Evolutionary conservation across 2,329 filamentous ascomycete species (phyloP).

Genomic region (Ascosphaera aggregata): DNA sequence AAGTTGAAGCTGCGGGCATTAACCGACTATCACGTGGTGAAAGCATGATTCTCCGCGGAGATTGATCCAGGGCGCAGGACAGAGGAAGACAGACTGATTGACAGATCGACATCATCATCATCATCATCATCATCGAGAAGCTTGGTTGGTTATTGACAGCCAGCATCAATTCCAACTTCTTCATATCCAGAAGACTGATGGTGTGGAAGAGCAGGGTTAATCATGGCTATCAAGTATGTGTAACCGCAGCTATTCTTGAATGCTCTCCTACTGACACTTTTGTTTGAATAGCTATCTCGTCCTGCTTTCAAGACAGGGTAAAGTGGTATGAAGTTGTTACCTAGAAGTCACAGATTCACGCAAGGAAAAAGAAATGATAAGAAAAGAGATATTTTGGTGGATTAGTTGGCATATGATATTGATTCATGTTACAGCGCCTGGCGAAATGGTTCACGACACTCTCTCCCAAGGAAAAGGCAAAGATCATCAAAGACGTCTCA

Average conservation of each 20-base stretch:
- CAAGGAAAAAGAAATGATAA: constrained; percentile 42
- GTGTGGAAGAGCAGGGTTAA: constrained; percentile 16
- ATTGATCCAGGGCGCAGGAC: background rate
- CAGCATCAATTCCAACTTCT: background rate
- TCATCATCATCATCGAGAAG: background rate
- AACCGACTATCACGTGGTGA: background rate
- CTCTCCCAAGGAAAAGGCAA: constrained; percentile 97
- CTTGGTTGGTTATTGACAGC: too few relatives aligned
- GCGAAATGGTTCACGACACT: constrained; percentile 99
- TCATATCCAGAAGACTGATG: background rate
- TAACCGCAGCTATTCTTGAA: too few relatives aligned
- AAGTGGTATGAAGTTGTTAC: too few relatives aligned
- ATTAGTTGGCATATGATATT: constrained; percentile 4
- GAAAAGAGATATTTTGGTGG: constrained; percentile 3
- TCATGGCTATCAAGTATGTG: too few relatives aligned
- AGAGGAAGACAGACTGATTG: too few relatives aligned
- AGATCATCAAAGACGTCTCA: constrained; percentile 27
- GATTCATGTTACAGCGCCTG: constrained; percentile 40
- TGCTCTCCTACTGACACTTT: too few relatives aligned
- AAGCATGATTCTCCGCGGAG: background rate
- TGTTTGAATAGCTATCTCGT: too few relatives aligned
- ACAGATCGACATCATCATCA: background rate
- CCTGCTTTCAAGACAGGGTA: too few relatives aligned
- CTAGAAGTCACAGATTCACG: too few relatives aligned
- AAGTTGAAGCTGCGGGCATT: too few relatives aligned